Base-by-base conservation (phyloP, 2,329 filamentous ascomycete genomes). In the Ophiostoma himal-ulmi region DNA sequence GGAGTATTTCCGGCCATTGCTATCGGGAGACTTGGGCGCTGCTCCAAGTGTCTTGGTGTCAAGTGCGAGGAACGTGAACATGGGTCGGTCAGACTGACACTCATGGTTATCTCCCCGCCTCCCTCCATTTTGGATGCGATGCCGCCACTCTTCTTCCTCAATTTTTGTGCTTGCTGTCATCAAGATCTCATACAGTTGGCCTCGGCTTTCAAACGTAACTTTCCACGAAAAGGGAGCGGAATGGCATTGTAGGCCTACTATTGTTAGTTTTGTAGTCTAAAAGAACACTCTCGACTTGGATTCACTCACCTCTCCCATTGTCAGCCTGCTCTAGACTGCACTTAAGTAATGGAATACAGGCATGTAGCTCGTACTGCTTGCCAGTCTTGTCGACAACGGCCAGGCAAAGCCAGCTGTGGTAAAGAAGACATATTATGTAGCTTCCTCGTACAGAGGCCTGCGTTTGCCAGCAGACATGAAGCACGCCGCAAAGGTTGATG, bases 181-280 rank as follows among this genome's bases (percentile, higher is more conserved):
- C 57, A 97, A 88, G 20, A 97, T 80, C 79, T 98, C 94, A 77
- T 92, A 94, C 69, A 94, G 82, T 72, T 91, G 88, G 74, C 91
- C 86, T 70, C 90, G 85, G 74, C 87, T 87, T 77, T 95, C 89
- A 76, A 98, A 97, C 2, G 92, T 84, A 13, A 97, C 76, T 78
- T 98, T 99, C 94, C 94, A 98, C 1, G 93, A 95, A 78, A 92
- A 92, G 0, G 91, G 89, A 0, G 92, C 91, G 3, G 91, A 92
- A 73, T 95, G 90, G 76, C 93, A 97, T 82, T 94, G 93, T 8
- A 98, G 78, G 0, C 93, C 93, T 96, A 72, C 13, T 2, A 10
- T 30, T 30, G 62, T 65, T 14, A 65, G 62, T 11, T 22, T 22
- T 41, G 3, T 1, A 34, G 5, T 37, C 8, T 34, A 34, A 14